Base-by-base conservation (phyloP, 2,329 filamentous ascomycete genomes). In the Fusarium haematococcum region DNA sequence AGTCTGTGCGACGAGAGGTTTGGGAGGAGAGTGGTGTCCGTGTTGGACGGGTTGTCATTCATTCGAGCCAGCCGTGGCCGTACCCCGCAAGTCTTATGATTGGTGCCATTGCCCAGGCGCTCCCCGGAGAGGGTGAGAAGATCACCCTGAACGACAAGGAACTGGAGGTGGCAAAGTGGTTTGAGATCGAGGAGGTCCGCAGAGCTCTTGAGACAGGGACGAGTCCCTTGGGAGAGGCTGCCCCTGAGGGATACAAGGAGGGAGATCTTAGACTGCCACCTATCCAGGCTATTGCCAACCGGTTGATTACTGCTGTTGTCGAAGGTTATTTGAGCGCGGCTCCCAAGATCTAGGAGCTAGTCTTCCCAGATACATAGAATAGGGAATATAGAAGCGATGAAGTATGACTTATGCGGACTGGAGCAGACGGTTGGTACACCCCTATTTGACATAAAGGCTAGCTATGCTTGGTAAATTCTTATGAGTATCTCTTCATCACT, bases 131-230 rank as follows among this genome's bases (percentile, higher is more conserved):
- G 1, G 94, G 94, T 30, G 97, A 99, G 87, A 89, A 84, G 35
- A 95, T 99, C 61, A 89, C 91, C 78, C 85, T 99, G 5, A 93
- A 98, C 82, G 97, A 99, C 81, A 94, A 94, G 0, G 97, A 99
- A 85, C 83, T 99, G 71, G 94, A 98, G 80, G 90, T 93, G 83
- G 97, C 97, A 4, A 93, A 91, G 81, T 99, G 97, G 97, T 96
- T 96, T 78, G 84, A 89, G 1, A 85, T 97, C 37, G 94, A 95
- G 1, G 95, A 98, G 83, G 91, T 98, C 3, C 87, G 91, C 78
- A 90, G 93, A 79, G 96, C 95, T 1, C 83, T 98, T 80, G 84
- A 84, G 66, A 85, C 89, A 10, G 93, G 94, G 0, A 75, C 91
- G 1, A 92, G 91, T 81, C 88, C 88, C 3, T 80, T 98, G 68